Evolutionary conservation across 2,329 filamentous ascomycete species (phyloP).

Genomic region (Tolypocladium album): DNA sequence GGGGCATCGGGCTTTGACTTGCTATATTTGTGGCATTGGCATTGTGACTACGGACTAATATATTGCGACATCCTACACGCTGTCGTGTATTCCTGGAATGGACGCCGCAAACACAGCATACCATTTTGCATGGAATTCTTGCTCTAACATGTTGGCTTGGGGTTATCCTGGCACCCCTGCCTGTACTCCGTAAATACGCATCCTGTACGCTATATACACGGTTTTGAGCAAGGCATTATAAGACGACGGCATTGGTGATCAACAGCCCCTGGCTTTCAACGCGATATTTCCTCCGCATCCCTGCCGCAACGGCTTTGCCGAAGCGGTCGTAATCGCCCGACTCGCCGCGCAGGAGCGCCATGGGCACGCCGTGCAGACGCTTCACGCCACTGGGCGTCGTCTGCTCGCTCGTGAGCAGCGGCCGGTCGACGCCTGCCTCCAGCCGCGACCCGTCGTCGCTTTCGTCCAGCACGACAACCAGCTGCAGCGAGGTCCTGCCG

Average conservation of each 20-base stretch:
- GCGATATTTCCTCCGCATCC: slow-evolving; percentile 66
- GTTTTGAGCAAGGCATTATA: slow-evolving; percentile 12
- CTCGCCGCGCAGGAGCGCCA: slow-evolving; percentile 74
- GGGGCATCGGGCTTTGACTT: neutral
- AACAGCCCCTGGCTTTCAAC: slow-evolving; percentile 71
- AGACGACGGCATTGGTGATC: slow-evolving; percentile 68
- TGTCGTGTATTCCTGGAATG: neutral
- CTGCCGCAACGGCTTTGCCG: slow-evolving; percentile 52
- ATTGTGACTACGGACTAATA: neutral
- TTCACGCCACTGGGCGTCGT: slow-evolving; percentile 57
- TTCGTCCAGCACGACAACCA: slow-evolving; percentile 63
- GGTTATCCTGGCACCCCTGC: neutral
- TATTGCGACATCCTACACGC: neutral
- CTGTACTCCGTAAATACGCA: neutral
- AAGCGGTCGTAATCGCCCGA: slow-evolving; percentile 51
- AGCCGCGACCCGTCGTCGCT: slow-evolving; percentile 15
- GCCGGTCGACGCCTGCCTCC: slow-evolving; percentile 33
- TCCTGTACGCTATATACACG: neutral
- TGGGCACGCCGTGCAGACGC: slow-evolving; percentile 61
- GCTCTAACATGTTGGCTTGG: neutral
- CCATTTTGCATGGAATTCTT: neutral
- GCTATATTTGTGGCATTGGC: neutral
- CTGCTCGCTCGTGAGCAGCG: slow-evolving; percentile 68
- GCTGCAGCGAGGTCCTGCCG: slow-evolving; percentile 51
- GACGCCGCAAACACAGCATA: neutral